Evolutionary conservation across 1,284 basidiomycete species (phyloP).

Genomic region (Retiboletus flavoniger): DNA sequence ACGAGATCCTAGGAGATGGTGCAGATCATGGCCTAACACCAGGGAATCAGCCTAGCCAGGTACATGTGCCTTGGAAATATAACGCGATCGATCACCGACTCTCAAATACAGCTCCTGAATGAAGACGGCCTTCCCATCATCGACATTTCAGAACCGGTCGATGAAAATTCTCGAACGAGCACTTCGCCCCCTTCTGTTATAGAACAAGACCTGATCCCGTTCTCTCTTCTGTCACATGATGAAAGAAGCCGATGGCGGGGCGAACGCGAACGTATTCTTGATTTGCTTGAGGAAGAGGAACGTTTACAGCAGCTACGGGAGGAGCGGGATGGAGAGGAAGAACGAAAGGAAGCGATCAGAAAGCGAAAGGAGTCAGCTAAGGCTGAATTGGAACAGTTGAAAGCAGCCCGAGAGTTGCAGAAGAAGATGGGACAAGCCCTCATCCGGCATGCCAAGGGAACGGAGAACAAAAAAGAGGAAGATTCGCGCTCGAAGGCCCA

Average conservation of each 20-base stretch:
- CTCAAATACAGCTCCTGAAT: slow-evolving; percentile 53
- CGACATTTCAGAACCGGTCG: slow-evolving; percentile 66
- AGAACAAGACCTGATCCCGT: slow-evolving; percentile 47
- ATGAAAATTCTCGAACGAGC: slow-evolving; percentile 20
- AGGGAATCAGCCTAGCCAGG: slow-evolving; percentile 60
- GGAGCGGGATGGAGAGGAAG: slow-evolving; percentile 41
- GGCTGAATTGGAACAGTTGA: slow-evolving; percentile 51
- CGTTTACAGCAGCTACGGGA: slow-evolving; percentile 42
- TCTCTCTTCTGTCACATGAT: slow-evolving; percentile 46
- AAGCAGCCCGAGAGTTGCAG: slow-evolving; percentile 59
- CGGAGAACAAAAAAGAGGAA: slow-evolving; percentile 43
- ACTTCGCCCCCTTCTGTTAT: slow-evolving; percentile 20
- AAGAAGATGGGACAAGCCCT: slow-evolving; percentile 76
- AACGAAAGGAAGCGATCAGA: slow-evolving; percentile 45
- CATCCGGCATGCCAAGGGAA: slow-evolving; percentile 45
- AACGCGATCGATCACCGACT: slow-evolving; percentile 18
- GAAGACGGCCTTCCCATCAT: slow-evolving; percentile 77
- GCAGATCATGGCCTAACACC: slow-evolving; percentile 36
- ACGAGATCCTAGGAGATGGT: slow-evolving; percentile 56
- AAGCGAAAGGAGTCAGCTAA: slow-evolving; percentile 52
- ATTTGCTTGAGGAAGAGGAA: slow-evolving; percentile 71
- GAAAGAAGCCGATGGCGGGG: slow-evolving; percentile 50
- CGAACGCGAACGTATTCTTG: slow-evolving; percentile 63
- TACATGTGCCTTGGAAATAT: slow-evolving; percentile 37
- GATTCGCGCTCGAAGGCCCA: slow-evolving; percentile 7